These are phyloP conservation scores for Dothistroma pini DNA, from an alignment of 2,329 filamentous ascomycete species.

Conservation along the genomic window DNA sequence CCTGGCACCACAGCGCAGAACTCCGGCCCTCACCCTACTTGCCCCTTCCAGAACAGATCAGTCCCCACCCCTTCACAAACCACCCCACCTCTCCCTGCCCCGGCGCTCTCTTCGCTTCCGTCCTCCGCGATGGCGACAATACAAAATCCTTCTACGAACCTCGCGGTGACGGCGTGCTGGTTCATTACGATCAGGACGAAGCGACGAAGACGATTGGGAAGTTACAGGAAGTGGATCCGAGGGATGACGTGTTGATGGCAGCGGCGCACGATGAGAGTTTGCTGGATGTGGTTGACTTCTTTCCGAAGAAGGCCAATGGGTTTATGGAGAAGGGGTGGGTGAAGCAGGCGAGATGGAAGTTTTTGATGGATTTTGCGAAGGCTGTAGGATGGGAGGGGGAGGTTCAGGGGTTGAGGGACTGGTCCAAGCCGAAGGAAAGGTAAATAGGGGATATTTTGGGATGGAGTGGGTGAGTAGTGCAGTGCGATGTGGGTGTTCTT, in stretches of 20 bases:
- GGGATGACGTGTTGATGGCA: constrained; percentile 44
- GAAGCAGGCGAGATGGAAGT: constrained; percentile 47
- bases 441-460: neutral
- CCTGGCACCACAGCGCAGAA: constrained; percentile 44
- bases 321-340: constrained; percentile 48
- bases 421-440: neutral
- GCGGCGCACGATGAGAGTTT: constrained; percentile 49
- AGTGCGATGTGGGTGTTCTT: too few species aligned
- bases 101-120: constrained; percentile 37
- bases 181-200: constrained; percentile 32
- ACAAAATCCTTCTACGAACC: constrained; percentile 28
- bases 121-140: constrained; percentile 34
- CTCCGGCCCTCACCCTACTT: constrained; percentile 44
- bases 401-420: constrained; percentile 10
- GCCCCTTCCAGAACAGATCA: constrained; percentile 39
- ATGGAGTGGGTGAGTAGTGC: too few species aligned
- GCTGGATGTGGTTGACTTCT: constrained; percentile 46
- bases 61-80: constrained; percentile 39
- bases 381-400: constrained; percentile 12
- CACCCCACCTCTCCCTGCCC: constrained; percentile 36
- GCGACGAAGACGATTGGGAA: constrained; percentile 44
- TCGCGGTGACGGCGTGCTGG: constrained; percentile 26
- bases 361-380: constrained; percentile 47
- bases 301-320: constrained; percentile 47
- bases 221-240: constrained; percentile 46